Base-by-base conservation (phyloP, 1,139 yeast genomes). In the Candida sp. region DNA sequence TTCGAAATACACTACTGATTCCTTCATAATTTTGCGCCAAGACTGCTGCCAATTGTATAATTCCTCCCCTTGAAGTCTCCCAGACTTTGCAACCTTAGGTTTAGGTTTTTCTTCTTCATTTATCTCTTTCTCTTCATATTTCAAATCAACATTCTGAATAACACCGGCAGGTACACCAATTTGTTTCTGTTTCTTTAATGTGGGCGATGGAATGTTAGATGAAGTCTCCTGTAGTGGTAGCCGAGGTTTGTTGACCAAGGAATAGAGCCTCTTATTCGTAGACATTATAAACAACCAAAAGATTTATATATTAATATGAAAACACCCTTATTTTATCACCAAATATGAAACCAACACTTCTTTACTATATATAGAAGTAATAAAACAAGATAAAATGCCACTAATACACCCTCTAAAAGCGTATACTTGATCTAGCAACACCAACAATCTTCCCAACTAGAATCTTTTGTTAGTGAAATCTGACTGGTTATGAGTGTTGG, bases 21-120 rank as follows among this genome's bases (percentile, higher is more conserved):
- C 81, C 39, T 77, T 76, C 87, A 91, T 83, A 51, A 88, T 87
- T 47, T 75, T 74, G 43, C 82, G 73, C 97, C 97, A 91, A 45
- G 84, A 82, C 41, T 73, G 73, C 57, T 87, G 91, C 98, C 98
- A 91, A 51, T 75, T 78, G 42, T 69, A 65, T 43, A 84, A 61
- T 49, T 84, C 88, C 36, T 70, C 77, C 2, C 78, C 79, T 1
- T 66, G 73, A 22, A 73, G 57, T 19, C 77, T 52, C 33, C 60
- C 51, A 12, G 33, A 49, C 3, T 49, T 49, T 11, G 33, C 45
- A 47, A 7, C 35, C 39, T 27, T 43, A 44, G 23, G 42, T 22
- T 21, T 6, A 23, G 15, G 21, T 5, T 11, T 32, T 2, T 12
- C 19, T 9, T 11, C 19, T 6, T 5, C 12, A 12, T 7, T 12